Evolutionary conservation across 495 filamentous ascomycete genomes (phyloP), one percentile per base, ranked within the genome.

Genomic region (Bryoglossum gracile): DNA sequence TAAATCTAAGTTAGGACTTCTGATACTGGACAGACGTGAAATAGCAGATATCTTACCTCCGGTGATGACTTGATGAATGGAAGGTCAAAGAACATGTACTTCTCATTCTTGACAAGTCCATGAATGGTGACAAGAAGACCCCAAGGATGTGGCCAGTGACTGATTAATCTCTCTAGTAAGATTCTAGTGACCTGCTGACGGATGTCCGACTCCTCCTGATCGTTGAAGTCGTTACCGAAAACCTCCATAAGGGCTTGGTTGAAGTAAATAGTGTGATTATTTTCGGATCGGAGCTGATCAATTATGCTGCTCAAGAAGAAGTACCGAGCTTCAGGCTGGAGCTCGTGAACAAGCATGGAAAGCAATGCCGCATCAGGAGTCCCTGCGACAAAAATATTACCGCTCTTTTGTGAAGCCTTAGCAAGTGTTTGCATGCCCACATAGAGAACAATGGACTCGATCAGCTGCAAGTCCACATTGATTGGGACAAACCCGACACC

Each of bases 101-200:
- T 84, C 35, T 83, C 80, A 60, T 94, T 96, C 70, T 95, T 92
- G 47, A 94, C 72, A 37, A 99, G 72, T 68, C 97, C 94, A 36
- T 94, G 68, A 40, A 94, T 75, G 17, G 89, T 94, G 48, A 94
- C 83, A 63, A 96, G 86, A 33, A 97, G 66, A 13, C 92, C 92
- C 92, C 92, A 99, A 11, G 92, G 90, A 63, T 97, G 94, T 24
- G 92, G 92, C 62, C 90, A 87, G 63, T 86, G 87, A 14, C 89
- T 87, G 42, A 91, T 80, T 40, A 95, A 67, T 32, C 92, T 76
- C 70, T 99, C 92, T 4, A 96, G 65, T 35, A 97, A 67, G 35
- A 96, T 80, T 19, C 89, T 80, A 35, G 87, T 86, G 53, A 97
- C 87, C 63, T 94, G 86, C 66, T 97, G 83, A 23, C 89, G 83